Conservation (phyloP, 2,329 filamentous ascomycete species). For the Lachnellula cervina region DNA sequence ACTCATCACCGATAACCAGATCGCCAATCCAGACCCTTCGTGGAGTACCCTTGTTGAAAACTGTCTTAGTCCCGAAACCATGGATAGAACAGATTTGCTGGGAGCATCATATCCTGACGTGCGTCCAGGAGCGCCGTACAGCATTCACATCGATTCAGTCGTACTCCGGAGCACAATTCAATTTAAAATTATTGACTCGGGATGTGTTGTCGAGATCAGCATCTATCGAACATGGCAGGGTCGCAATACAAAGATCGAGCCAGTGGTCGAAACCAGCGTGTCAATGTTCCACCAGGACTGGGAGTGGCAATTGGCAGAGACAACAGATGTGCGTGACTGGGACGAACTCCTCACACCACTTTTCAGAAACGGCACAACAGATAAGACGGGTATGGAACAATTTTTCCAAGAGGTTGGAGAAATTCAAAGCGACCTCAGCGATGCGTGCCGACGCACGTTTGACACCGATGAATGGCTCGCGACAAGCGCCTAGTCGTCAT, state of each 20-base stretch:
- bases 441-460: background rate
- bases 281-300: conserved; percentile 28
- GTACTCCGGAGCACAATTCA: conserved; percentile 23
- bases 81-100: conserved; percentile 18
- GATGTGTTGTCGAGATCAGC: conserved; percentile 27
- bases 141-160: conserved; percentile 16
- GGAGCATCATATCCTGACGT: conserved; percentile 25
- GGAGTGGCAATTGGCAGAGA: conserved; percentile 26
- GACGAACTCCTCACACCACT: conserved; percentile 18
- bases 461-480: background rate
- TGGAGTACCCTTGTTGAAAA: conserved; percentile 17
- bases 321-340: conserved; percentile 20
- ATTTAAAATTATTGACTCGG: conserved; percentile 19
- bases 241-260: conserved; percentile 16
- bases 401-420: conserved; percentile 19
- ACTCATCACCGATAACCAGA: conserved; percentile 26
- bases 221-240: conserved; percentile 29
- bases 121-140: conserved; percentile 2
- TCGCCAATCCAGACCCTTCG: conserved; percentile 13
- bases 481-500: background rate
- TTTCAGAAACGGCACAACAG: conserved; percentile 16
- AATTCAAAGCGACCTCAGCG: conserved; percentile 13
- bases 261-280: conserved; percentile 21
- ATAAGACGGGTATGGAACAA: conserved; percentile 12
- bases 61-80: conserved; percentile 15